A percentile compares a stretch with the other conserved stretches of the same genome.
Conservation (phyloP, 2,329 filamentous ascomycete genomes). For the Bipolaris victoriae region DNA sequence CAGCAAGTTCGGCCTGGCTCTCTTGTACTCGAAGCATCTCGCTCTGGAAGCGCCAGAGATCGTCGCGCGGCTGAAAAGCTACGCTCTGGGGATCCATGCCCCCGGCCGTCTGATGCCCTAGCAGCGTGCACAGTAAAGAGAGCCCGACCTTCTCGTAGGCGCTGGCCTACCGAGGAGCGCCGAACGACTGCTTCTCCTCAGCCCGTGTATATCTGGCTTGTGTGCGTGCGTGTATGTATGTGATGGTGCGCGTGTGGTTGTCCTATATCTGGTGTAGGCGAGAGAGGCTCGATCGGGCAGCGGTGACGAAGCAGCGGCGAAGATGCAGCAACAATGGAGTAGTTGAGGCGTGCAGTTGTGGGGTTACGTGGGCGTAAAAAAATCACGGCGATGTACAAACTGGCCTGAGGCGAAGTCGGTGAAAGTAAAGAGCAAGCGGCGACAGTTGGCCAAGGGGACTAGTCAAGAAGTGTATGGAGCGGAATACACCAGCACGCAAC, state of each 20-base stretch:
- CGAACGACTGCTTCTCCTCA: conserved; percentile 19
- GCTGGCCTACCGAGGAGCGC: conserved; percentile 20
- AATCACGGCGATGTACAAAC: background rate
- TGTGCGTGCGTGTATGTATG: background rate
- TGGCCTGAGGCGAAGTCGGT: background rate
- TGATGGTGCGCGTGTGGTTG: background rate
- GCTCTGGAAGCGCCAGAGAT: conserved; percentile 68
- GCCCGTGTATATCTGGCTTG: background rate
- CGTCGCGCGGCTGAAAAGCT: conserved; percentile 67
- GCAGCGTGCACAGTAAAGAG: conserved; percentile 29
- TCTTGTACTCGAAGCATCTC: conserved; percentile 67
- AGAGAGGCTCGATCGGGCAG: conserved; percentile 2
- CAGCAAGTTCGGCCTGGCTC: conserved; percentile 65
- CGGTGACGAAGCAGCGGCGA: background rate
- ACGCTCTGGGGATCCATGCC: conserved; percentile 68
- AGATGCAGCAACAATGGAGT: background rate
- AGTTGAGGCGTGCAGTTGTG: background rate
- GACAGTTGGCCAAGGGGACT: conserved; percentile 3
- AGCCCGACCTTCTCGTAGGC: conserved; percentile 23
- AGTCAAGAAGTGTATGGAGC: conserved; percentile 5
- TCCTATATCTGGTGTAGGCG: background rate
- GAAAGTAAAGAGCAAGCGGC: conserved; percentile 1
- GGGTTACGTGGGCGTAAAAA: background rate
- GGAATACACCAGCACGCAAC: conserved; percentile 8
- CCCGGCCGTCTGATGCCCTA: conserved; percentile 41